These are phyloP conservation scores for Lolium multiflorum DNA, from an alignment of 176 grass and related monocot species.

Conservation along the genomic window DNA sequence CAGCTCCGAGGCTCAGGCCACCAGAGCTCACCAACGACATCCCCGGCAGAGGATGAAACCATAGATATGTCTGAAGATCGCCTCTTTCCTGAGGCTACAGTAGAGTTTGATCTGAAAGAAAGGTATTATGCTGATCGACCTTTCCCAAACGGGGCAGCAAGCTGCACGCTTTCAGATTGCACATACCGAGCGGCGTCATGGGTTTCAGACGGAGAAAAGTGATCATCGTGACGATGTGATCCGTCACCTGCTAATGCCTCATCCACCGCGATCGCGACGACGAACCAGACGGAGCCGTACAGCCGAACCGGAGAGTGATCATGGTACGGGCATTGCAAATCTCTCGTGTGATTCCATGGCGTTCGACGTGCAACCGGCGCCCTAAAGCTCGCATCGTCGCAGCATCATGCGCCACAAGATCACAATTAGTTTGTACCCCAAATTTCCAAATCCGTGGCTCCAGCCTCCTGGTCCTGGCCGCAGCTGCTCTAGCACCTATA, in stretches of 20 bases:
- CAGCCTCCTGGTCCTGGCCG: too few relatives aligned
- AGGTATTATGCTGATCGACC: background rate
- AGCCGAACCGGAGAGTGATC: conserved; percentile 7
- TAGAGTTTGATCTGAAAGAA: background rate
- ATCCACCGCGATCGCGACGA: background rate
- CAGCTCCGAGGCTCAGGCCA: too few relatives aligned
- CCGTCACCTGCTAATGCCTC: background rate
- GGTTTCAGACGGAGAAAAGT: background rate
- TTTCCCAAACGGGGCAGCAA: background rate
- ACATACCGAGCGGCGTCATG: background rate
- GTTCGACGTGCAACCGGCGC: background rate
- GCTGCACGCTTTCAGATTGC: background rate
- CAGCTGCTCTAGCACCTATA: too few relatives aligned
- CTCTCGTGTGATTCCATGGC: background rate
- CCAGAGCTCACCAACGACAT: too few relatives aligned
- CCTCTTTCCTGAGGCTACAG: too few relatives aligned
- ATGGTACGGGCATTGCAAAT: background rate
- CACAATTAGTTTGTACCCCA: too few relatives aligned
- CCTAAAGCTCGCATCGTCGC: conserved; percentile 17
- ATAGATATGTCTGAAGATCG: too few relatives aligned
- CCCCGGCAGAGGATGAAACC: too few relatives aligned
- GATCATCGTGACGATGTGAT: background rate
- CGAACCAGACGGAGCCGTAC: background rate
- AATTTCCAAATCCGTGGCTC: too few relatives aligned
- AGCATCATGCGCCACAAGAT: background rate